phyloP scores from a whole-genome alignment of 768 basidiomycete species.

The Termitomyces sp. region DNA sequence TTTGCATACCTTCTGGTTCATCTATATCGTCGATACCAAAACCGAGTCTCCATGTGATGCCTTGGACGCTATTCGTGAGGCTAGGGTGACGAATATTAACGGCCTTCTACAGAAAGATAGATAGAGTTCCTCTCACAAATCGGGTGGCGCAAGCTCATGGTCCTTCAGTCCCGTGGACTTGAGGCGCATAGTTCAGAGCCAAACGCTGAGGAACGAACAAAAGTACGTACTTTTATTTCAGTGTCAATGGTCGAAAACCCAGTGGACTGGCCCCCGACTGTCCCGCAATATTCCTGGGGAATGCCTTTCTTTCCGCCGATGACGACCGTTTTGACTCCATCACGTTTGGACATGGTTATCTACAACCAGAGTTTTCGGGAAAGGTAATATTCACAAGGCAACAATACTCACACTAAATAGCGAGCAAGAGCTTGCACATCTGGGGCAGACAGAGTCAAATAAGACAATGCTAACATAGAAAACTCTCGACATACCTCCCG shows the following conservation, averaged over 20 bases:
- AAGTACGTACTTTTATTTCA: slow-evolving; percentile 46
- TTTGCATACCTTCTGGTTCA: slow-evolving; percentile 51
- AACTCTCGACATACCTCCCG: slow-evolving; percentile 34
- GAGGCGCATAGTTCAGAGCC: background rate
- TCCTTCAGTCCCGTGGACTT: slow-evolving; percentile 54
- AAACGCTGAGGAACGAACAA: background rate
- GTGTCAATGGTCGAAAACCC: slow-evolving; percentile 59
- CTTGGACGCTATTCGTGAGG: slow-evolving; percentile 52
- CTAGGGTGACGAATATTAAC: slow-evolving; percentile 24
- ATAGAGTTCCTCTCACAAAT: slow-evolving; percentile 43
- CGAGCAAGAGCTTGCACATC: slow-evolving; percentile 49
- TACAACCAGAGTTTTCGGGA: slow-evolving; percentile 17
- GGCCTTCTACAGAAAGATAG: slow-evolving; percentile 5
- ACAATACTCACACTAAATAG: slow-evolving; percentile 37
- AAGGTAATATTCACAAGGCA: background rate
- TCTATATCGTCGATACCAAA: slow-evolving; percentile 52
- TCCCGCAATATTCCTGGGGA: slow-evolving; percentile 60
- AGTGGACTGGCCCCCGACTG: slow-evolving; percentile 60
- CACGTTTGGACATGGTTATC: slow-evolving; percentile 61
- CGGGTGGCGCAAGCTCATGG: slow-evolving; percentile 54
- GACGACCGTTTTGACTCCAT: slow-evolving; percentile 55
- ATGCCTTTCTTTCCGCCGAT: slow-evolving; percentile 49
- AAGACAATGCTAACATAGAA: background rate
- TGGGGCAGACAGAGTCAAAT: slow-evolving; percentile 10
- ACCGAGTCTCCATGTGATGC: slow-evolving; percentile 62